A percentile compares a stretch with the other conserved stretches of the same genome.
These are phyloP conservation scores for Ascomycota sp. DNA, from an alignment of 2,329 filamentous ascomycete species.

Conservation along the genomic window DNA sequence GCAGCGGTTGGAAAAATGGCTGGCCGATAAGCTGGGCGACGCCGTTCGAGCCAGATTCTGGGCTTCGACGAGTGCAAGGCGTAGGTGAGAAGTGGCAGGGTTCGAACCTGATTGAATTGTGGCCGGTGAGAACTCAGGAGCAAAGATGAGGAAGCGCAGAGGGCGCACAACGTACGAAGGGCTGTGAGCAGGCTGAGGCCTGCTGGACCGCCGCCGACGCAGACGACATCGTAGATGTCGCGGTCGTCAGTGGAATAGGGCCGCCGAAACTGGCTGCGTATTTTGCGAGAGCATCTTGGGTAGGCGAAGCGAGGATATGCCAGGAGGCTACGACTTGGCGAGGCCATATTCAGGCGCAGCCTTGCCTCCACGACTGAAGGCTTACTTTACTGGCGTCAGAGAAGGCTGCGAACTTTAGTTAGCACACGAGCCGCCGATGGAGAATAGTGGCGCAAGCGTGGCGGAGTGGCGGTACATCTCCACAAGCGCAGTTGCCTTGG, in stretches of 20 bases:
- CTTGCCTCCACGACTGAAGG: too few species aligned
- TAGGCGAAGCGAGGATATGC: conserved; percentile 18
- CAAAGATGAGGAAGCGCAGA: not conserved
- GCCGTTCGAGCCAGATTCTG: conserved; percentile 56
- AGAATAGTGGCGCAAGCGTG: too few species aligned
- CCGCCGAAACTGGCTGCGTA: conserved; percentile 15
- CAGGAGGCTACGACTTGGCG: conserved; percentile 5
- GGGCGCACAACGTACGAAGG: conserved; percentile 29
- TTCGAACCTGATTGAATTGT: conserved; percentile 38
- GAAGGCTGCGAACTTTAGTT: too few species aligned
- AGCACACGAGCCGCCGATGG: too few species aligned
- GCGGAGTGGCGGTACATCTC: too few species aligned
- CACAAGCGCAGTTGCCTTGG: too few species aligned
- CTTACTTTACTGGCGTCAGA: too few species aligned
- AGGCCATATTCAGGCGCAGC: too few species aligned
- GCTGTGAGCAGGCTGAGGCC: conserved; percentile 64
- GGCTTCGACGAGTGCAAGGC: conserved; percentile 72
- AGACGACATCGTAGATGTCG: conserved; percentile 82
- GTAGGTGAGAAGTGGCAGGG: conserved; percentile 50
- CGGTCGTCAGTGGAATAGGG: conserved; percentile 21
- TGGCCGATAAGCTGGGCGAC: conserved; percentile 40
- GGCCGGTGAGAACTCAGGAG: not conserved
- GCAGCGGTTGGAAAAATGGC: conserved; percentile 76
- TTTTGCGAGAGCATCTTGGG: conserved; percentile 20
- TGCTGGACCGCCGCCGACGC: conserved; percentile 72